A percentile compares a stretch with the other conserved stretches of the same genome.
phyloP scores from a whole-genome alignment of 2,329 filamentous ascomycete genomes.

The Fusarium sp. region DNA sequence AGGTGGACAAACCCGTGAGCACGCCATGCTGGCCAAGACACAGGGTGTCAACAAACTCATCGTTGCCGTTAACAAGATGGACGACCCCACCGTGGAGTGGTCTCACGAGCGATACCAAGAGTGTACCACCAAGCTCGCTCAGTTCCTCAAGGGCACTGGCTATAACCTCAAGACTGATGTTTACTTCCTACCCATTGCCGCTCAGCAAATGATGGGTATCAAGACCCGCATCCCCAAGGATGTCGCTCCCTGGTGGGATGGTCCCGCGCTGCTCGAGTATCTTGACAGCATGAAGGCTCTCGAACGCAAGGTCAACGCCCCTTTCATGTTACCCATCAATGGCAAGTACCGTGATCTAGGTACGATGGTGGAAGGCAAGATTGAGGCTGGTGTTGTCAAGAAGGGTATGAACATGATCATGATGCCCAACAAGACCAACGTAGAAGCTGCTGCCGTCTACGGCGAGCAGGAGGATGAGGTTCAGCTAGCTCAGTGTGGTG shows the following conservation, averaged over 20 bases:
- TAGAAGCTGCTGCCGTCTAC: constrained; percentile 86
- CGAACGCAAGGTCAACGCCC: constrained; percentile 95
- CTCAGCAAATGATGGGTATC: constrained; percentile 86
- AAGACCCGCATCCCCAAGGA: constrained; percentile 86
- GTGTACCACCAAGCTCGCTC: constrained; percentile 86
- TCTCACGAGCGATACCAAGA: constrained; percentile 92
- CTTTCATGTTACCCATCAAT: constrained; percentile 98
- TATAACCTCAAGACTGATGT: constrained; percentile 96
- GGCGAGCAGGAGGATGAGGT: constrained; percentile 97
- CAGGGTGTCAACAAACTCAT: constrained; percentile 98
- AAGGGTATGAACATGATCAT: constrained; percentile 87
- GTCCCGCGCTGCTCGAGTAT: constrained; percentile 92
- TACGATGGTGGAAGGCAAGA: constrained; percentile 97
- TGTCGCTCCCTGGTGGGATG: constrained; percentile 83
- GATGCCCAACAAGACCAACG: constrained; percentile 92
- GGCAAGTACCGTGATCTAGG: constrained; percentile 98
- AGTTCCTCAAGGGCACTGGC: constrained; percentile 90
- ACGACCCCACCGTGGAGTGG: constrained; percentile 96
- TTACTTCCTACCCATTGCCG: constrained; percentile 95
- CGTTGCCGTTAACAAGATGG: constrained; percentile 99
- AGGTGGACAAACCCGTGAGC: constrained; percentile 96
- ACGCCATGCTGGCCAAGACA: constrained; percentile 97
- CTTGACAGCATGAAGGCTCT: constrained; percentile 93
- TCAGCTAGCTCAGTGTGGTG: constrained; percentile 82
- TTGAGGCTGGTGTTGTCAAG: constrained; percentile 93